Percentiles rank a stretch among this genome's conserved stretches.
phyloP scores from a whole-genome alignment of 805 yeast species.

The Yarrowia divulgata region DNA sequence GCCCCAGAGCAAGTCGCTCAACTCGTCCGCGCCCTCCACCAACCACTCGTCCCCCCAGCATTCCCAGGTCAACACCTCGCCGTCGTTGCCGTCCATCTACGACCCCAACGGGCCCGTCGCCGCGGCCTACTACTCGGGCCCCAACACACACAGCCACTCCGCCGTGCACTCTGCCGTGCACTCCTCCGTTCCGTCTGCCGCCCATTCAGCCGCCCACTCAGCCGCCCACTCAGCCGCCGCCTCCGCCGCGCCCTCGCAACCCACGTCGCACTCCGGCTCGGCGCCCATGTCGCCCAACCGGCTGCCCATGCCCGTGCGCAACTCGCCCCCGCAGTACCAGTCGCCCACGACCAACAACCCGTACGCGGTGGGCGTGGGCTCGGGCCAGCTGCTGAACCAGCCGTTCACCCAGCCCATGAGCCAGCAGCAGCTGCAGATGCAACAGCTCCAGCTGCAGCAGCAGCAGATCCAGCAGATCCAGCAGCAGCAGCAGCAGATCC shows the following conservation, averaged over 20 bases:
- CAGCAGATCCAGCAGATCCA: conserved; percentile 46
- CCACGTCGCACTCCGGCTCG: conserved; percentile 43
- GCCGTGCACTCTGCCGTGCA: not conserved
- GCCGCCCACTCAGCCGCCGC: not conserved
- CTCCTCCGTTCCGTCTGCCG: too few species aligned
- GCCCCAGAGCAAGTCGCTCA: conserved; percentile 13
- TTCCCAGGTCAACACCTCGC: conserved; percentile 21
- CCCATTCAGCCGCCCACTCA: too few species aligned
- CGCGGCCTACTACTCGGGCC: conserved; percentile 40
- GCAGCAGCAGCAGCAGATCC: conserved; percentile 35
- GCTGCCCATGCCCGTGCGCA: conserved; percentile 27
- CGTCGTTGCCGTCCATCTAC: conserved; percentile 24
- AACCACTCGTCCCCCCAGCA: conserved; percentile 30
- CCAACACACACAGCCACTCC: conserved; percentile 1
- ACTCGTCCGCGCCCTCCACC: conserved; percentile 21
- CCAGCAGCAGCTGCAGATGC: conserved; percentile 62
- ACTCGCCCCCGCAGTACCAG: conserved; percentile 25
- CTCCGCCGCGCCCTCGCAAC: not conserved
- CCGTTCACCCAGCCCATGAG: conserved; percentile 64
- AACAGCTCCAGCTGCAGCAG: conserved; percentile 72
- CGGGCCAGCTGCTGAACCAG: conserved; percentile 51
- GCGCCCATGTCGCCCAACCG: conserved; percentile 40
- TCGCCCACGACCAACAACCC: conserved; percentile 35
- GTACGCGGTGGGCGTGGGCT: conserved; percentile 42
- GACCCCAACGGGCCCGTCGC: conserved; percentile 41